Conservation (phyloP, 345 rosid species). For the Erucastrum elatum region DNA sequence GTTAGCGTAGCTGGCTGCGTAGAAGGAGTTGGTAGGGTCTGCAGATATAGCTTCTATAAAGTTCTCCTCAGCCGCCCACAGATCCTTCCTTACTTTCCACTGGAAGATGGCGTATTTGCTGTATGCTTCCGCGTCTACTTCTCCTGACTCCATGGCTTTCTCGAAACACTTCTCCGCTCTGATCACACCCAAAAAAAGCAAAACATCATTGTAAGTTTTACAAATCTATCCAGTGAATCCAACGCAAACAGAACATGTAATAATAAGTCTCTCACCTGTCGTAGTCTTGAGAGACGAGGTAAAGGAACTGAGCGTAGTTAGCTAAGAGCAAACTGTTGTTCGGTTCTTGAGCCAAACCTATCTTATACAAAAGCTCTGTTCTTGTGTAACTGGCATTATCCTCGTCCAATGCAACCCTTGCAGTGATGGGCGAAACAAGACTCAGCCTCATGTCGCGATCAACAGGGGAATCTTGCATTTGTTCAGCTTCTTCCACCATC, state of each 20-base stretch:
- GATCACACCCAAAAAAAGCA: constrained; percentile 14
- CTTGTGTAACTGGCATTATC: constrained; percentile 45
- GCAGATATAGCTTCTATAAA: constrained; percentile 61
- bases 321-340: constrained; percentile 53
- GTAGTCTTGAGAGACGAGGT: constrained; percentile 51
- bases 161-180: constrained; percentile 83
- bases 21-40: constrained; percentile 49
- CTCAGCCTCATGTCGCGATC: constrained; percentile 43
- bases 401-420: constrained; percentile 47
- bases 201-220: constrained; percentile 2
- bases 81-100: constrained; percentile 66
- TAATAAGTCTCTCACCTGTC: constrained; percentile 58
- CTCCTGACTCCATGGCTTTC: constrained; percentile 54
- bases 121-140: constrained; percentile 62
- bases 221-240: too few relatives aligned
- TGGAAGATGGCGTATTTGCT: constrained; percentile 66
- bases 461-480: constrained; percentile 41
- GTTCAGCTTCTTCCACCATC: constrained; percentile 51
- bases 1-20: constrained; percentile 64
- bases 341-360: constrained; percentile 62
- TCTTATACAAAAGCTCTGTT: constrained; percentile 61
- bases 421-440: constrained; percentile 45
- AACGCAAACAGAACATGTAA: background rate
- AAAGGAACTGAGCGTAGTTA: constrained; percentile 77
- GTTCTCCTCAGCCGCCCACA: constrained; percentile 74